A percentile compares a stretch with the other conserved stretches of the same genome.
Evolutionary conservation across 257 asterid species (phyloP).

Genomic region (Capsicum pubescens): DNA sequence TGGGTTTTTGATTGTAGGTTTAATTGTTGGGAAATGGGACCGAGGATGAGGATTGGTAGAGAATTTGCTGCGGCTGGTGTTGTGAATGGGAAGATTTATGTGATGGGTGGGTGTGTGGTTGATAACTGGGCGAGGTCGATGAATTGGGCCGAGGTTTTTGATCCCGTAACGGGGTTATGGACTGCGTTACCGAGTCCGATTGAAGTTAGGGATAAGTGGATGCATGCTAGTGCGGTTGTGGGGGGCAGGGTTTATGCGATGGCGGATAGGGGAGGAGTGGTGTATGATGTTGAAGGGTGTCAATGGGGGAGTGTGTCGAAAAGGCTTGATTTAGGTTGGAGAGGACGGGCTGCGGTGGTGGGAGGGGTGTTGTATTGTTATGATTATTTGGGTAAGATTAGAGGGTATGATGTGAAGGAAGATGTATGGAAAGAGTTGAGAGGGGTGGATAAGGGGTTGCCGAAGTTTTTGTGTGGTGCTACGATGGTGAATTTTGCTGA

Average conservation of each 20-base stretch:
- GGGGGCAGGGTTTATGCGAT: conserved; percentile 67
- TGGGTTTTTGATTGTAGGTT: conserved; percentile 84
- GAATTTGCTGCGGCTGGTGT: conserved; percentile 85
- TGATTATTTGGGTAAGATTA: conserved; percentile 81
- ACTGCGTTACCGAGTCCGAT: conserved; percentile 64
- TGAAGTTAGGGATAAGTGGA: conserved; percentile 90
- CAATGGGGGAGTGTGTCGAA: conserved; percentile 80
- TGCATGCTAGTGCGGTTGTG: conserved; percentile 89
- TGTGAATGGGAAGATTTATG: conserved; percentile 63
- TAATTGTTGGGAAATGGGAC: conserved; percentile 74
- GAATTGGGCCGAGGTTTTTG: conserved; percentile 89
- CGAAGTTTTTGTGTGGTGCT: conserved; percentile 79
- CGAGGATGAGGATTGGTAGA: conserved; percentile 66
- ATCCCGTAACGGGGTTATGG: conserved; percentile 60
- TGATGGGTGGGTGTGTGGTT: conserved; percentile 86
- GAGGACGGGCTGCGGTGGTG: conserved; percentile 74
- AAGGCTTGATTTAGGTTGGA: conserved; percentile 90
- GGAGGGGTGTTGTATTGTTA: conserved; percentile 74
- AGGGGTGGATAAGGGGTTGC: conserved; percentile 78
- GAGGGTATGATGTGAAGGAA: conserved; percentile 69
- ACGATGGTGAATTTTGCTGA: conserved; percentile 86
- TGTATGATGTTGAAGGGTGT: conserved; percentile 56
- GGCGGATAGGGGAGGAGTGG: conserved; percentile 98
- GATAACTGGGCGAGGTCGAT: conserved; percentile 76
- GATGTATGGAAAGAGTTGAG: conserved; percentile 80